Evolutionary conservation across 2,329 filamentous ascomycete genomes (phyloP), one percentile per base, ranked within the genome.

Genomic region (Penicillium thymicola): DNA sequence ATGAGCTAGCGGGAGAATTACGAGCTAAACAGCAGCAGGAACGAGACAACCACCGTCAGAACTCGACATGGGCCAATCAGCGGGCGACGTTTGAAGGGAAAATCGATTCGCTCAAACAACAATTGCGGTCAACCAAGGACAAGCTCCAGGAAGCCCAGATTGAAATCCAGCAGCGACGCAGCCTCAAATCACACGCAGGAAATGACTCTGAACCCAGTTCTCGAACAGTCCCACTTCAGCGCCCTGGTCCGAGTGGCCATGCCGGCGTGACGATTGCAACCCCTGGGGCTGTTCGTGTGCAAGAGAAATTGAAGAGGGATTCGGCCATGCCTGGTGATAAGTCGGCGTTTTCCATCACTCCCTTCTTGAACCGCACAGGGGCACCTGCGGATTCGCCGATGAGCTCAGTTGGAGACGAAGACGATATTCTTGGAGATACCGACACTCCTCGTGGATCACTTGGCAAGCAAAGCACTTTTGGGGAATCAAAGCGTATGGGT

Each of bases 311-410:
- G 54, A 81, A 78, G 46, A 72, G 78, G 28, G 82, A 85, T 21
- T 82, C 84, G 37, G 81, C 83, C 1, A 76, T 85, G 54, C 78
- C 89, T 5, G 91, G 89, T 30, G 90, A 96, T 69, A 97, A 96
- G 73, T 97, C 92, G 0, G 87, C 83, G 3, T 97, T 97, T 73
- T 96, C 92, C 4, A 91, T 97, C 61, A 97, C 93, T 0, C 93
- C 93, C 0, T 97, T 96, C 78, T 80, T 97, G 59, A 96, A 92
- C 72, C 85, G 88, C 49, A 87, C 85, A 27, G 85, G 81, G 59
- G 87, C 79, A 61, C 76, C 87, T 14, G 74, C 76, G 36, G 65
- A 67, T 41, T 66, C 68, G 13, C 65, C 63, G 32, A 59, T 49
- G 34, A 69, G 67, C 38, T 70, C 70, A 27, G 65, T 66, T n/a